Percentiles rank a stretch among this genome's conserved stretches.
Evolutionary conservation across 352 stramenopile genomes (phyloP).

Genomic region (Pythium phragmiticola): DNA sequence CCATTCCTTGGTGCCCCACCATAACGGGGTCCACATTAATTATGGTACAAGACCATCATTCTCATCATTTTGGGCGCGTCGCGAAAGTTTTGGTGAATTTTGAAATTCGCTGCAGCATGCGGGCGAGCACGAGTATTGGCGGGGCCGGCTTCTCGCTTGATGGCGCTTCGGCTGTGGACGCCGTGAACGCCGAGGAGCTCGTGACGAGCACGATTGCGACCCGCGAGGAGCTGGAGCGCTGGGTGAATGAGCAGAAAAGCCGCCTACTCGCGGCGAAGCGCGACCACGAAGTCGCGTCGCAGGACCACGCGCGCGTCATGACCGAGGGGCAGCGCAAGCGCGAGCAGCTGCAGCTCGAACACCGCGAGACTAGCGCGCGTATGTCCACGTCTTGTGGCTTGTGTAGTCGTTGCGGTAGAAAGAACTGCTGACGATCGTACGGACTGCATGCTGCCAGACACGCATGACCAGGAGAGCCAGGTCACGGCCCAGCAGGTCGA

Average conservation of each 20-base stretch:
- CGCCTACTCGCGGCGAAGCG: slow-evolving; percentile 25
- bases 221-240: slow-evolving; percentile 28
- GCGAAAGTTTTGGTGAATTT: background rate
- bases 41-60: background rate
- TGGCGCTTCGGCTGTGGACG: background rate
- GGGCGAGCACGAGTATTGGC: slow-evolving; percentile 7
- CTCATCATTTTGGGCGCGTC: background rate
- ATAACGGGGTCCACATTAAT: background rate
- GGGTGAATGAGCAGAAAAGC: slow-evolving; percentile 28
- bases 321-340: slow-evolving; percentile 27
- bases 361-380: slow-evolving; percentile 22
- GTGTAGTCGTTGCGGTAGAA: no score
- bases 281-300: slow-evolving; percentile 18
- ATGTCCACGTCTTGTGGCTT: background rate
- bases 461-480: slow-evolving; percentile 47
- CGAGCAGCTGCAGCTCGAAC: slow-evolving; percentile 25
- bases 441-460: background rate
- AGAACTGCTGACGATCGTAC: no score
- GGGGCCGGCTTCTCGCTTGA: slow-evolving; percentile 9
- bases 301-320: slow-evolving; percentile 19
- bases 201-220: slow-evolving; percentile 25
- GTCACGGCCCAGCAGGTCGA: slow-evolving; percentile 58
- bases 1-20: background rate
- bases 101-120: background rate
- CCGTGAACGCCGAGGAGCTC: slow-evolving; percentile 22